A percentile compares a stretch with the other conserved stretches of the same genome.
Evolutionary conservation across 768 basidiomycete species (phyloP).

Genomic region (Macrocybe gigantea): DNA sequence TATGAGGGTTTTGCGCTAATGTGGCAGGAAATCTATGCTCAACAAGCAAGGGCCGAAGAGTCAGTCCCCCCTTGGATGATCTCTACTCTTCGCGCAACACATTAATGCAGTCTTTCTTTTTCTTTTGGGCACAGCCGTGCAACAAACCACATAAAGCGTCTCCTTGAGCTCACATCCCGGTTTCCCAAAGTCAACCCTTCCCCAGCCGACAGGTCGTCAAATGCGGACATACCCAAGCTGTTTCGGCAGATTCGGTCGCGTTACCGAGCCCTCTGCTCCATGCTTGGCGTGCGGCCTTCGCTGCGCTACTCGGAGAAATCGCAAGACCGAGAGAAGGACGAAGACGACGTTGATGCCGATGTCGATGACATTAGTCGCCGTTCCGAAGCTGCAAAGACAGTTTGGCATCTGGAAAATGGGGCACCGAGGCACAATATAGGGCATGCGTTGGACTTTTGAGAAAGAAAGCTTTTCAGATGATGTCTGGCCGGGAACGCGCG

Average conservation of each 20-base stretch:
- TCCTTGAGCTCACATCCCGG: slow-evolving; percentile 63
- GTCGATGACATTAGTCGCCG: not conserved
- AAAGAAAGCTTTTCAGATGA: no score
- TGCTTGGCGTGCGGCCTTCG: slow-evolving; percentile 57
- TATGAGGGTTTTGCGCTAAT: slow-evolving; percentile 80
- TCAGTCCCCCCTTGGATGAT: slow-evolving; percentile 22
- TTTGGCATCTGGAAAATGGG: no score
- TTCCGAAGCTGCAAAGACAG: no score
- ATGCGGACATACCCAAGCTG: slow-evolving; percentile 69
- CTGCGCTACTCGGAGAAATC: slow-evolving; percentile 27
- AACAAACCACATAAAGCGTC: slow-evolving; percentile 55
- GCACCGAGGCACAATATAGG: no score
- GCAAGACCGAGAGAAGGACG: slow-evolving; percentile 12
- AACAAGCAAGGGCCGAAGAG: slow-evolving; percentile 41
- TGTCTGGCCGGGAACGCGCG: no score
- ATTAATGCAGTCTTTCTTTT: not conserved
- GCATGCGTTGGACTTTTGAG: no score
- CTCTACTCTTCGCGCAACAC: slow-evolving; percentile 1
- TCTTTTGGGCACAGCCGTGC: slow-evolving; percentile 38
- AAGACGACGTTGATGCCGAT: slow-evolving; percentile 6
- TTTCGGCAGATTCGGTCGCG: slow-evolving; percentile 82
- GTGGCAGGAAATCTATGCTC: slow-evolving; percentile 53
- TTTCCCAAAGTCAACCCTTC: slow-evolving; percentile 81
- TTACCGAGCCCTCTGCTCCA: slow-evolving; percentile 83
- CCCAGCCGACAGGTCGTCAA: slow-evolving; percentile 29